Conservation (phyloP, 768 basidiomycete species). For the Podaxis sp. region DNA sequence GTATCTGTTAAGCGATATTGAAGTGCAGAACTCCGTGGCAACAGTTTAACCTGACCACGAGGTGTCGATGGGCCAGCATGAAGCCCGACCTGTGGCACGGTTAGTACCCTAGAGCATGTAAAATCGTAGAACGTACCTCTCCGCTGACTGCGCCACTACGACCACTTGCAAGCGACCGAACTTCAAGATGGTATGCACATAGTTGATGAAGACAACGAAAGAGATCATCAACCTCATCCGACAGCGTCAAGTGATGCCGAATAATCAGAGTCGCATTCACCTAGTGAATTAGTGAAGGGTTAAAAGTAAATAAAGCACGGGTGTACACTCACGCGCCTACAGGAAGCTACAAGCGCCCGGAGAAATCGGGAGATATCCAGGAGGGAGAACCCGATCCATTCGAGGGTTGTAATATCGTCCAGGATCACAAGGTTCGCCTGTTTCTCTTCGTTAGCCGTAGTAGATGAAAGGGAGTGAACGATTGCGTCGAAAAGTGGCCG, state of each 20-base stretch:
- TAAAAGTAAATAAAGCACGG: background rate
- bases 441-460: conserved; percentile 13
- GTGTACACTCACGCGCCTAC: conserved; percentile 45
- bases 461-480: conserved; percentile 33
- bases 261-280: conserved; percentile 54
- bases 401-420: conserved; percentile 67
- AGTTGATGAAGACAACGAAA: conserved; percentile 60
- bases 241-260: conserved; percentile 62
- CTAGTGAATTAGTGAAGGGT: conserved; percentile 31
- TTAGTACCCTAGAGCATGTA: background rate
- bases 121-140: conserved; percentile 47
- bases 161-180: conserved; percentile 69
- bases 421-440: conserved; percentile 50
- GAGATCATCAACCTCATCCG: conserved; percentile 57
- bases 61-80: conserved; percentile 49
- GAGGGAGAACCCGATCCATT: conserved; percentile 66
- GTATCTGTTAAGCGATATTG: conserved; percentile 74
- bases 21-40: conserved; percentile 55
- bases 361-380: conserved; percentile 55
- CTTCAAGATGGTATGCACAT: conserved; percentile 70
- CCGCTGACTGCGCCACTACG: conserved; percentile 78
- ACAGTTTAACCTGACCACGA: conserved; percentile 33
- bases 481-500: conserved; percentile 29
- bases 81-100: conserved; percentile 50
- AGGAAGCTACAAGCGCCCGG: conserved; percentile 58